Evolutionary conservation across 768 basidiomycete species (phyloP), one percentile per base, ranked within the genome.

Genomic region (Paxillus rubicundulus): DNA sequence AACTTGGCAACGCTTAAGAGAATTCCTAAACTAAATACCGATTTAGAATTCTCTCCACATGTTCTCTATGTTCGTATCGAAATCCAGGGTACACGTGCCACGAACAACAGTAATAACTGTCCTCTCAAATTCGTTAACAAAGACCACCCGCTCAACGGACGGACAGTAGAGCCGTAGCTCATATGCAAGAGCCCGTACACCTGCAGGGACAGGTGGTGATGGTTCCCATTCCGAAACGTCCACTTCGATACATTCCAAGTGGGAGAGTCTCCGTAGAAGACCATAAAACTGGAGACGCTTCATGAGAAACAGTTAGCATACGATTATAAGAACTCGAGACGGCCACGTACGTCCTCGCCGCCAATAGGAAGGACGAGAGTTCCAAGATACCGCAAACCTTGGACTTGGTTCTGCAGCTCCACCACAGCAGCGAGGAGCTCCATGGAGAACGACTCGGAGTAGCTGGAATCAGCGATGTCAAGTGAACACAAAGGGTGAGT

Each of bases 181-280:
- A 49, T 74, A 75, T 3, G 78, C 77, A 7, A 87, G 70, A 2
- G 83, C 82, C 18, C 82, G 78, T 38, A 84, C 64, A 3, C 84
- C 85, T 7, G 77, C 65, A 2, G 76, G 71, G 28, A 79, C 70
- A 13, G 73, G 64, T 9, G 82, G 85, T 8, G 78, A 65, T 9
- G 85, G 86, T 5, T 76, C 74, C 86, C 86, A 88, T 45, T 81
- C 78, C 17, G 81, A 80, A 24, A 87, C 73, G 38, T 87, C 86
- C 6, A 87, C 70, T 58, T 87, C 86, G 44, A 84, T 61, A 56
- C 79, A 82, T 54, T 75, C 72, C 12, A 87, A 72, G 12, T 64
- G 69, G 1, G 70, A 71, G 21, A 86, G 71, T 24, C 71, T 77
- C 73, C 81, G 80, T 51, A 87, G 72, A 27, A 79, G 68, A 4